These are phyloP conservation scores for Prunus kanzakura DNA, from an alignment of 306 rosid species.

Conservation along the genomic window DNA sequence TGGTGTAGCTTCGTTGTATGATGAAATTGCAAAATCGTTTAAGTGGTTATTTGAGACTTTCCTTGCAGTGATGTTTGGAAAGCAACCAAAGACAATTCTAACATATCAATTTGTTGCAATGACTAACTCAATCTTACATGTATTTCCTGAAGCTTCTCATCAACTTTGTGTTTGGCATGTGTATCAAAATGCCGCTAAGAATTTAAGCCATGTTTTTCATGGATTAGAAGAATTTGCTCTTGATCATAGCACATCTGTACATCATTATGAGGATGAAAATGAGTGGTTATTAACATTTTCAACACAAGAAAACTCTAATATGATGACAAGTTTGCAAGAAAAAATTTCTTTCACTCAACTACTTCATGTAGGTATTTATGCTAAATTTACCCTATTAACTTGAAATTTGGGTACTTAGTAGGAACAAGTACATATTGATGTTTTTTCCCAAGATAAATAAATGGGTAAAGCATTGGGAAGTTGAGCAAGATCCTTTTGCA, in stretches of 20 bases:
- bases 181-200: background rate
- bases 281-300: background rate
- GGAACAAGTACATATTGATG: no score
- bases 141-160: background rate
- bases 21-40: background rate
- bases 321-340: no score
- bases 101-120: background rate
- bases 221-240: background rate
- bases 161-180: background rate
- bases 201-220: background rate
- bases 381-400: no score
- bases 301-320: no score
- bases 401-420: no score
- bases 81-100: background rate
- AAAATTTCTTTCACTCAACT: no score
- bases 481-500: no score
- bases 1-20: background rate
- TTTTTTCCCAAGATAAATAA: no score
- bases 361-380: no score
- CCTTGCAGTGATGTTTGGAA: background rate
- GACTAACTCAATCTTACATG: background rate
- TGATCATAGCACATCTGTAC: background rate
- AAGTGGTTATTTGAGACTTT: background rate
- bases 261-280: background rate
- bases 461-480: no score